A percentile compares a stretch with the other conserved stretches of the same genome.
Conservation (phyloP, 2,329 filamentous ascomycete genomes). For the Monascus ruber region DNA sequence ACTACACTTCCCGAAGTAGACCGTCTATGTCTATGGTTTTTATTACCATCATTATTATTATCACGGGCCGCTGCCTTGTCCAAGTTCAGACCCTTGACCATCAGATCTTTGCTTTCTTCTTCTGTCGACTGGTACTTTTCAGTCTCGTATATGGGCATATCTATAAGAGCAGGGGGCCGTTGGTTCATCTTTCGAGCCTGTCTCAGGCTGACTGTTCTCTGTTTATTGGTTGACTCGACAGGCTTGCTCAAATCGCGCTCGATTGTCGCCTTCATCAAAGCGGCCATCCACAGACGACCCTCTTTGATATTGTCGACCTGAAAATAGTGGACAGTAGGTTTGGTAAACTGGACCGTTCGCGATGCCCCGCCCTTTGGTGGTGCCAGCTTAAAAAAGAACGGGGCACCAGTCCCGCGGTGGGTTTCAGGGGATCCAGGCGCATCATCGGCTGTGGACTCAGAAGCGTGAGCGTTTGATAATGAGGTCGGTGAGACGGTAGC, state of each 20-base stretch:
- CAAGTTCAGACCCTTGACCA: slow-evolving; percentile 21
- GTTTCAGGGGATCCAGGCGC: slow-evolving; percentile 18
- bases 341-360: slow-evolving; percentile 91
- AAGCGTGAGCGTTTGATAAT: slow-evolving; percentile 30
- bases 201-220: slow-evolving; percentile 85
- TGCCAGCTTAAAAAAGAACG: slow-evolving; percentile 97
- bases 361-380: slow-evolving; percentile 79
- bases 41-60: slow-evolving; percentile 1
- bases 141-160: slow-evolving; percentile 27
- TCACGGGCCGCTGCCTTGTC: slow-evolving; percentile 11
- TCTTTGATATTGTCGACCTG: slow-evolving; percentile 83
- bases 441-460: slow-evolving; percentile 24
- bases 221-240: slow-evolving; percentile 86
- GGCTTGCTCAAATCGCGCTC: slow-evolving; percentile 70
- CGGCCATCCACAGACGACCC: slow-evolving; percentile 94
- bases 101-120: slow-evolving; percentile 21
- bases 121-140: slow-evolving; percentile 8
- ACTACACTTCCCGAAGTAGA: too few species aligned
- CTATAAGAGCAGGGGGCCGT: slow-evolving; percentile 80
- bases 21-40: too few species aligned
- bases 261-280: slow-evolving; percentile 97
- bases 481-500: slow-evolving; percentile 59
- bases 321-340: slow-evolving; percentile 95
- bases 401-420: slow-evolving; percentile 45
- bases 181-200: slow-evolving; percentile 84